phyloP scores from a whole-genome alignment of 306 rosid genomes.

The Mucuna pruriens region DNA sequence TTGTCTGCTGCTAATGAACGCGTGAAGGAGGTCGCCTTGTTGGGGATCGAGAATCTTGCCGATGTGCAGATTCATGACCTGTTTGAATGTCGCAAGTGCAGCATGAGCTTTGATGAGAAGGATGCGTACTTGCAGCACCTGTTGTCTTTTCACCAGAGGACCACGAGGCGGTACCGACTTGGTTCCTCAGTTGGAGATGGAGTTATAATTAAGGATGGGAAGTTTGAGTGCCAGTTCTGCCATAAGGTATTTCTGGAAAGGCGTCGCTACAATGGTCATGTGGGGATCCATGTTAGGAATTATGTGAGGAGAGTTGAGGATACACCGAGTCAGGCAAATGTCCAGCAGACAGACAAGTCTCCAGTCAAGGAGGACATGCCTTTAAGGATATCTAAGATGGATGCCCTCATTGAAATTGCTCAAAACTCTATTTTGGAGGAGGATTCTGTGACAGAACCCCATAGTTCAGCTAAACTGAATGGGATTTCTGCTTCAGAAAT shows the following conservation, averaged over 20 bases:
- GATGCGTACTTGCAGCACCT: conserved; percentile 83
- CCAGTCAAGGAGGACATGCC: conserved; percentile 59
- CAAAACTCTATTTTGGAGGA: conserved; percentile 84
- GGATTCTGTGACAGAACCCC: conserved; percentile 50
- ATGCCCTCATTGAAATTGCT: conserved; percentile 86
- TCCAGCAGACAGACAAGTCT: conserved; percentile 47
- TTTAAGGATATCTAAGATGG: conserved; percentile 80
- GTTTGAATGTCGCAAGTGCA: conserved; percentile 90
- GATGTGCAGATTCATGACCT: conserved; percentile 80
- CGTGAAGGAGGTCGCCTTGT: conserved; percentile 52
- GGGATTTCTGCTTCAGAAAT: conserved; percentile 34
- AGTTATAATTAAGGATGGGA: conserved; percentile 89
- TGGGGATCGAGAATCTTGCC: conserved; percentile 75
- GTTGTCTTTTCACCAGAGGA: conserved; percentile 77
- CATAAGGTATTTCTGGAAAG: conserved; percentile 83
- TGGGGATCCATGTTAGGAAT: conserved; percentile 90
- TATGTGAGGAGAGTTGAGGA: conserved; percentile 77
- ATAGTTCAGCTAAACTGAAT: conserved; percentile 39
- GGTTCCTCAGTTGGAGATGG: conserved; percentile 95
- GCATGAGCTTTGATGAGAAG: conserved; percentile 73
- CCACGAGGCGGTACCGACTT: conserved; percentile 80
- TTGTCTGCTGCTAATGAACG: conserved; percentile 47
- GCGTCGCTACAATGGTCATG: conserved; percentile 92
- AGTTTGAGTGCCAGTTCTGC: conserved; percentile 92
- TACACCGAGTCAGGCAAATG: conserved; percentile 47